phyloP scores from a whole-genome alignment of 2,329 filamentous ascomycete species.

The Westerdykella ornata region DNA sequence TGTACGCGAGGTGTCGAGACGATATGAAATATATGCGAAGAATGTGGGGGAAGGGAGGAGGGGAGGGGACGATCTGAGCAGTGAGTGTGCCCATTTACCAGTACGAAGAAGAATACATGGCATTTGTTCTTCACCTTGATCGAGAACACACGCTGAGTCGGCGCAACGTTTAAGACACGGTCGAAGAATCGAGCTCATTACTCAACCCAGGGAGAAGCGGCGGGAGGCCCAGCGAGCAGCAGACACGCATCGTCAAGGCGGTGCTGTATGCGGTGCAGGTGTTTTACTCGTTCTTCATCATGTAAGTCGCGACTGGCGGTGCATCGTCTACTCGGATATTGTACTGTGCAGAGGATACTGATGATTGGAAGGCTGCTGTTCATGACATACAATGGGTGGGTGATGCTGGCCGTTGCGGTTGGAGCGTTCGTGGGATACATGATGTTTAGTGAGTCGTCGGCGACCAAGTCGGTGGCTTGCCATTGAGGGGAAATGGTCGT shows the following conservation, averaged over 20 bases:
- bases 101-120: not conserved
- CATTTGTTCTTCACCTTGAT: conserved; percentile 8
- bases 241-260: conserved; percentile 72
- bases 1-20: conserved; percentile 66
- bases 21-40: conserved; percentile 57
- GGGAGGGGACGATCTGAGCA: conserved; percentile 26
- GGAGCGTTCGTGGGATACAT: conserved; percentile 87
- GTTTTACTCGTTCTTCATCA: conserved; percentile 99
- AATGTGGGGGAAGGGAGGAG: conserved; percentile 18
- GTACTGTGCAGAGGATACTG: conserved; percentile 1
- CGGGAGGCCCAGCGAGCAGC: conserved; percentile 57
- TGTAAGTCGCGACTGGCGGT: conserved; percentile 58
- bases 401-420: conserved; percentile 85
- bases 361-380: conserved; percentile 70
- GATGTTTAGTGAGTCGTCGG: conserved; percentile 62
- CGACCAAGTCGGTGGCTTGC: conserved; percentile 82
- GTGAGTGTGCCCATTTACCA: conserved; percentile 21
- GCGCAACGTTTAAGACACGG: conserved; percentile 15
- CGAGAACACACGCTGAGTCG: conserved; percentile 23
- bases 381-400: conserved; percentile 99
- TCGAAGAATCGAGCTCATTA: conserved; percentile 58
- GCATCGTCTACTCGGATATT: not conserved
- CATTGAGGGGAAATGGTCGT: conserved; percentile 50
- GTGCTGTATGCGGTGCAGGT: conserved; percentile 84
- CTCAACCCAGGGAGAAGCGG: conserved; percentile 62